Conservation (phyloP, 2,329 filamentous ascomycete species). For the Zasmidium cellare region DNA sequence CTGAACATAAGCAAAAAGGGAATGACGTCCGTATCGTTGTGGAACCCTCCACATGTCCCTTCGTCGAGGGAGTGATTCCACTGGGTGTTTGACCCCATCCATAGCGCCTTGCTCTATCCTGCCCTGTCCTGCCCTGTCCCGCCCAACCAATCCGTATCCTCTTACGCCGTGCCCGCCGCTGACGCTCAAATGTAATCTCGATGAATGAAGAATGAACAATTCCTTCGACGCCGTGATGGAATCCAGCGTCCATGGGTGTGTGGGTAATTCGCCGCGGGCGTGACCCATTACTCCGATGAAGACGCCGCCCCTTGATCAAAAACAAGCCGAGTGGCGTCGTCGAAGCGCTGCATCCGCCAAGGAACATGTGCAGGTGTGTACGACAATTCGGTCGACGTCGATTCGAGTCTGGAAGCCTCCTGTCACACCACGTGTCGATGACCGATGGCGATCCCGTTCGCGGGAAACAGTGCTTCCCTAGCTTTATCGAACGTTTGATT, state of each 20-base stretch:
- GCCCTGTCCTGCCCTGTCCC: not conserved
- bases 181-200: too few species aligned
- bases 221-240: too few species aligned
- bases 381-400: not conserved
- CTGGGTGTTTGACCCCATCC: not conserved
- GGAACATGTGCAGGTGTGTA: not conserved
- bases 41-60: too few species aligned
- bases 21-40: not conserved
- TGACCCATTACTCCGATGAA: too few species aligned
- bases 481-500: not conserved
- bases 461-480: not conserved
- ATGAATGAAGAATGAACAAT: too few species aligned
- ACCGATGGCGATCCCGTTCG: not conserved
- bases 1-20: not conserved
- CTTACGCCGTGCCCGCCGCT: too few species aligned
- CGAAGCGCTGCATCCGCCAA: not conserved
- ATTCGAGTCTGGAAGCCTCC: not conserved
- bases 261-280: too few species aligned
- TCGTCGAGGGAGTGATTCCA: too few species aligned
- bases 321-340: too few species aligned
- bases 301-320: too few species aligned
- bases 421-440: not conserved
- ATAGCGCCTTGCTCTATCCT: not conserved
- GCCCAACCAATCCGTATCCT: too few species aligned
- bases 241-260: too few species aligned